Evolutionary conservation across 2,329 filamentous ascomycete genomes (phyloP).

Genomic region (Monosporascus sp.): DNA sequence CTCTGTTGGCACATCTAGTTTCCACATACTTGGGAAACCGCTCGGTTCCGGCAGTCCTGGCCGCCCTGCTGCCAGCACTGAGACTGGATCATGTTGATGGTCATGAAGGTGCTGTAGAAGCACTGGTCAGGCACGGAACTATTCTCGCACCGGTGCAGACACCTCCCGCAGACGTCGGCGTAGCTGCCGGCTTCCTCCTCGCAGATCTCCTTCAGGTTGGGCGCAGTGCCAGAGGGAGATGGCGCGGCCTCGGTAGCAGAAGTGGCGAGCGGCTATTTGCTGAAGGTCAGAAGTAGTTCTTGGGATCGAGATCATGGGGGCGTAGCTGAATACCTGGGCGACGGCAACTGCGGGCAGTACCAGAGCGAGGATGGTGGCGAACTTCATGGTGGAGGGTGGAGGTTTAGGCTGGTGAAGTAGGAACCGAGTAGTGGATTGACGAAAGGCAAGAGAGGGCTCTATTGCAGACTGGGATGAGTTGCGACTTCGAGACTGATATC

Average conservation of each 20-base stretch:
- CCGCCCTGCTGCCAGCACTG: constrained; percentile 15
- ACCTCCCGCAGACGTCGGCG: constrained; percentile 10
- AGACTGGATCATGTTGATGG: constrained; percentile 13
- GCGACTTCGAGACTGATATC: background rate
- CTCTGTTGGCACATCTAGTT: background rate
- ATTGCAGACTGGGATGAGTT: background rate
- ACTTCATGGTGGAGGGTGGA: constrained; percentile 11
- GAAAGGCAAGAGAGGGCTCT: background rate
- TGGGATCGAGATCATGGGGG: background rate
- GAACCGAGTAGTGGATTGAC: background rate
- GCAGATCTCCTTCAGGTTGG: constrained; percentile 13
- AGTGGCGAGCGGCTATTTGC: background rate
- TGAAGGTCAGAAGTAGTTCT: constrained; percentile 1
- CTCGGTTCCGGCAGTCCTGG: constrained; percentile 8
- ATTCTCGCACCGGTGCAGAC: constrained; percentile 9
- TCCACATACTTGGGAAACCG: constrained; percentile 11
- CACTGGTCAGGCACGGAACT: constrained; percentile 8
- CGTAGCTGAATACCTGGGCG: constrained; percentile 10
- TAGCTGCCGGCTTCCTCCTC: constrained; percentile 11
- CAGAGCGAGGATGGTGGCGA: constrained; percentile 11
- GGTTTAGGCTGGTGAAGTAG: background rate
- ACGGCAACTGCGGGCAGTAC: constrained; percentile 10
- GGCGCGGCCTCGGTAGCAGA: background rate
- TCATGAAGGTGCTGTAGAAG: constrained; percentile 12
- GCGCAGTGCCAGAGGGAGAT: constrained; percentile 3